phyloP scores from a whole-genome alignment of 2,329 filamentous ascomycete genomes.

The Fusarium armeniacum region DNA sequence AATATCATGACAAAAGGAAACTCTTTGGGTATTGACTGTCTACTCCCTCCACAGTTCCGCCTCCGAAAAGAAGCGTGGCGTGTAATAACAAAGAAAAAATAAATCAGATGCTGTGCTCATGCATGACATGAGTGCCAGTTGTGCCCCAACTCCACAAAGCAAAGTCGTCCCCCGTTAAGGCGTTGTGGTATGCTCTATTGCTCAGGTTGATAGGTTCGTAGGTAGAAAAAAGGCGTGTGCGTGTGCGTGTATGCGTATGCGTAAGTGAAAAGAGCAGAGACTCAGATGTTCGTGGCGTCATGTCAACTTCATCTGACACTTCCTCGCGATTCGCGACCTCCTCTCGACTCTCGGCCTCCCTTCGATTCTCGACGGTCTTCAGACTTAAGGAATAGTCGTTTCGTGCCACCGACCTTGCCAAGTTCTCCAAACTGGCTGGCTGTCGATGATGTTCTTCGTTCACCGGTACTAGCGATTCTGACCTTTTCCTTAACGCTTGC shows the following conservation, averaged over 20 bases:
- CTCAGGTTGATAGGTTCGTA: conserved; percentile 34
- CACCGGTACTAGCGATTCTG: conserved; percentile 73
- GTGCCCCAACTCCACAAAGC: conserved; percentile 48
- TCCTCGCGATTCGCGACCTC: conserved; percentile 40
- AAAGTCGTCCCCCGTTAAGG: conserved; percentile 42
- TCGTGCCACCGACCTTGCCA: conserved; percentile 79
- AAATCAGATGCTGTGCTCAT: conserved; percentile 44
- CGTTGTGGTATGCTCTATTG: conserved; percentile 39
- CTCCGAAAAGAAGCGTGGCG: conserved; percentile 39
- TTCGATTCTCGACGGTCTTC: conserved; percentile 47
- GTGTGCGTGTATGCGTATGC: not conserved
- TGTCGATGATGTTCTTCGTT: conserved; percentile 57
- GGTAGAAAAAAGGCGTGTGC: conserved; percentile 10
- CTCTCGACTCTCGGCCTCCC: conserved; percentile 32
- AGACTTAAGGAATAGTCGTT: conserved; percentile 72
- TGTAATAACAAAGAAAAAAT: conserved; percentile 32
- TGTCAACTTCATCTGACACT: conserved; percentile 35
- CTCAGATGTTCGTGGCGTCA: conserved; percentile 21
- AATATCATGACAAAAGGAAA: conserved; percentile 42
- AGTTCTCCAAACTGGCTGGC: conserved; percentile 72
- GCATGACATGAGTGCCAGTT: conserved; percentile 40
- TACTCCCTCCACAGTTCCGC: conserved; percentile 48
- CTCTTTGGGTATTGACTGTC: conserved; percentile 53
- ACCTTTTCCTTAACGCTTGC: conserved; percentile 87
- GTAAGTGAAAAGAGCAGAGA: conserved; percentile 22